Evolutionary conservation across 352 stramenopile species (phyloP), one percentile per base, ranked within the genome.

Genomic region (Elongisporangium senticosum): DNA sequence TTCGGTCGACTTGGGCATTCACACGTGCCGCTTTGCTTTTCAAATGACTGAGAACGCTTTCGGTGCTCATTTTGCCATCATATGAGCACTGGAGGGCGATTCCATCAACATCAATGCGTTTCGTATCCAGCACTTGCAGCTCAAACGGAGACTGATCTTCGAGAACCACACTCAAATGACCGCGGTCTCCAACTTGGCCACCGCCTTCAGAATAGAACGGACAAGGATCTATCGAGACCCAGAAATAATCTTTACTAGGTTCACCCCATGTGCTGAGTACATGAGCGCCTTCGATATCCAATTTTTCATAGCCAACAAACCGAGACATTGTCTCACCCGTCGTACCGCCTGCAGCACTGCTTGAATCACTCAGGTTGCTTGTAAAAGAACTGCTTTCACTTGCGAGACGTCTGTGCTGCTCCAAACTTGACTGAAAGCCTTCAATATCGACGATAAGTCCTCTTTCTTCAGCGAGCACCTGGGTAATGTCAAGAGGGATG

Each of bases 161-260:
- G 13, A 43, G 13, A 43, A 17, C 33, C 11, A 22, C 20, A 24
- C 6, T 19, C 13, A 89, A 40, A 15, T 72, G 15, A 3, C 75
- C 83, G 26, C 71, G 69, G 65, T 93, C 84, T 17, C 79, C 80
- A n/a, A 90, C 75, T 66, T 93, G 83, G 3, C 84, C 84, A 55
- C 84, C 84, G 24, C 80, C 74, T 68, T 93, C 80, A 19, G 83
- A 69, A 59, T 90, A 93, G 61, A 92, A 93, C 53, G 83, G 84
- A 43, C 73, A 91, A 11, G 63, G 68, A 48, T 86, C 74, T 15
- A 92, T 62, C 55, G 79, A 62, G 2, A 88, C 50, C 55, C 58
- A 74, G 37, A 87, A 76, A 4, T 39, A 54, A 5, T 53, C 63
- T 15, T 53, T 56, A 49, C 22, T 60, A n/a, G 55, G 21, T 10